Base-by-base conservation (phyloP, 208 protist genomes). In the Crithidia mellificae region DNA sequence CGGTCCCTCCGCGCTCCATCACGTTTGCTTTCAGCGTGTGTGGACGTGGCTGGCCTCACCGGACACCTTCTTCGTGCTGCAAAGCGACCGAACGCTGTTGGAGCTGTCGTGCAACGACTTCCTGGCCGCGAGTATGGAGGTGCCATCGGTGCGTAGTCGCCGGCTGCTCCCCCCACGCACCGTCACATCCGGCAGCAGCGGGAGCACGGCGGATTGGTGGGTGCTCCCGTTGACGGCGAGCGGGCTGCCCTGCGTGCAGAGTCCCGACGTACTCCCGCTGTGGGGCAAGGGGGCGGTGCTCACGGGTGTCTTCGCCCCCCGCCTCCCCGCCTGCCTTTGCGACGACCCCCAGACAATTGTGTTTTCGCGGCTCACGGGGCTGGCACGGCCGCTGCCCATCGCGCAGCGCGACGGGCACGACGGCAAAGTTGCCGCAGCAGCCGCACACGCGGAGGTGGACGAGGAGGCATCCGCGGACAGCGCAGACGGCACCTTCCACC, bases 21-120 rank as follows among this genome's bases (percentile, higher is more conserved):
- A 36, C 12, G 68, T 80, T 36, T 27, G 32, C 9, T 84, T 74
- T 39, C 19, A 65, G 11, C 68, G 73, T 8, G 69, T 68, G 25
- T 74, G 71, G 64, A 77, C 78, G 22, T 84, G 78, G 73, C 58
- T 80, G 12, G 73, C 69, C 41, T 84, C 78, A 1, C 78, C 78
- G 5, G 66, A 61, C 46, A 70, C 50, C 20, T 5, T 84, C 41
- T 68, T 84, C 15, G 73, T 76, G 6, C 63, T 74, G 20, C 69
- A 77, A 57, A 84, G 73, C 55, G 62, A 80, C 27, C 52, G 78
- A 7, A 54, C 63, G 46, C 2, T 75, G 52, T 44, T 80, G 55
- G 73, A 80, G 70, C 65, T 80, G 69, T 67, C 66, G 7, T 72
- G 66, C 34, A 76, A 72, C 63, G 73, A 84, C 50, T 20, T 71